phyloP scores from a whole-genome alignment of 805 yeast genomes.

The Pichia paraexigua region DNA sequence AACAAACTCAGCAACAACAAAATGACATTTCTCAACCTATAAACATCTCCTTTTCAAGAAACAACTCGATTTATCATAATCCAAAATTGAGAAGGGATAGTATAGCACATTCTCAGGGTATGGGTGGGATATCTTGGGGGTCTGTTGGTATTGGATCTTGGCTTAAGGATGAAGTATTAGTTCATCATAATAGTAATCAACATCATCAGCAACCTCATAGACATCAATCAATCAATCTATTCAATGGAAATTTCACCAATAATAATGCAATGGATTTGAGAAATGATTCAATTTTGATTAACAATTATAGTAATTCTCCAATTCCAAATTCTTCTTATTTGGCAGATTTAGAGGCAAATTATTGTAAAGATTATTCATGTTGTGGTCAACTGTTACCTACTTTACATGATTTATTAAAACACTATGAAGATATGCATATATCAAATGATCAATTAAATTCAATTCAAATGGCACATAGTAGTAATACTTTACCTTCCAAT shows the following conservation, averaged over 20 bases:
- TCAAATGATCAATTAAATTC: conserved; percentile 33
- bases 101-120: conserved; percentile 92
- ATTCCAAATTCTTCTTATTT: conserved; percentile 68
- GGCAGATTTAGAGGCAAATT: conserved; percentile 90
- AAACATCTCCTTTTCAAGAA: conserved; percentile 30
- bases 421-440: conserved; percentile 95
- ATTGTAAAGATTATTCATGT: conserved; percentile 93
- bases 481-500: not conserved
- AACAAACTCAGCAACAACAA: not conserved
- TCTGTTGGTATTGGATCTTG: conserved; percentile 91
- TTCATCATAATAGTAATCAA: conserved; percentile 21
- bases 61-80: conserved; percentile 32
- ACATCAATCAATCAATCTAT: conserved; percentile 13
- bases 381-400: conserved; percentile 92
- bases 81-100: conserved; percentile 75
- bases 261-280: conserved; percentile 21
- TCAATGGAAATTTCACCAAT: conserved; percentile 13
- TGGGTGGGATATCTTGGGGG: conserved; percentile 98
- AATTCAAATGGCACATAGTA: not conserved
- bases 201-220: conserved; percentile 6
- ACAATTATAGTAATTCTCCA: conserved; percentile 52
- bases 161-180: conserved; percentile 88
- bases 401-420: conserved; percentile 84
- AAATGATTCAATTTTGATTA: conserved; percentile 25
- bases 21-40: conserved; percentile 30